phyloP scores from a whole-genome alignment of 208 protist genomes.

The Kentomonas sorsogonicus region DNA sequence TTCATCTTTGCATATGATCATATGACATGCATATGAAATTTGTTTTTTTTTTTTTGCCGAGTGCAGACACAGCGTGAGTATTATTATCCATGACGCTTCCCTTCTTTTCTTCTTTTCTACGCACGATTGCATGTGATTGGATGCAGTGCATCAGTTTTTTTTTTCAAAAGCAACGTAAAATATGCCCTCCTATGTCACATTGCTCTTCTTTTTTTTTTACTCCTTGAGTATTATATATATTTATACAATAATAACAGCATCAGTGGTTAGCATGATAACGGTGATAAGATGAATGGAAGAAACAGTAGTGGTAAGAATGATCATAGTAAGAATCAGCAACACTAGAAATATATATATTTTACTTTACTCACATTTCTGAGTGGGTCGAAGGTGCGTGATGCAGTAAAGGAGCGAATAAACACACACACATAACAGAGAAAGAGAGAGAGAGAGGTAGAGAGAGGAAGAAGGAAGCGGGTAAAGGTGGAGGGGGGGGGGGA shows the following conservation, averaged over 20 bases:
- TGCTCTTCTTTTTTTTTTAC: slow-evolving; percentile 4
- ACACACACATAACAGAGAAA: slow-evolving; percentile 9
- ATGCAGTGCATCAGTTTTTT: slow-evolving; percentile 6
- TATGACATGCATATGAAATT: slow-evolving; percentile 3
- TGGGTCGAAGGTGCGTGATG: too few relatives aligned
- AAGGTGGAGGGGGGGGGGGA: not conserved
- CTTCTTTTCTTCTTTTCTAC: too few relatives aligned
- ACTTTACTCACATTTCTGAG: too few relatives aligned
- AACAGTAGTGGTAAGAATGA: not conserved
- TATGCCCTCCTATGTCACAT: not conserved
- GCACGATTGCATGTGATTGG: slow-evolving; percentile 12
- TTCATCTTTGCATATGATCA: slow-evolving; percentile 4
- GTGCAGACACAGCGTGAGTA: too few relatives aligned
- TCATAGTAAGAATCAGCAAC: slow-evolving; percentile 4
- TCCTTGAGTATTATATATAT: not conserved
- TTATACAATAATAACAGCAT: not conserved
- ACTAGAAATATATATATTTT: not conserved
- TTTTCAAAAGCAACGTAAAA: slow-evolving; percentile 3
- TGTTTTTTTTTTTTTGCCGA: slow-evolving; percentile 1
- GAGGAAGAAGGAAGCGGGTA: not conserved
- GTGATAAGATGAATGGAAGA: slow-evolving; percentile 7
- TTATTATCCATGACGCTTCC: too few relatives aligned
- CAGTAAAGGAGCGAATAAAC: not conserved
- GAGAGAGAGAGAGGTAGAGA: not conserved
- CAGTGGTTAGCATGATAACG: not conserved